Percentiles rank a stretch among this genome's conserved stretches.
Evolutionary conservation across 2,329 filamentous ascomycete genomes (phyloP).

Genomic region (Colletotrichum viniferum): DNA sequence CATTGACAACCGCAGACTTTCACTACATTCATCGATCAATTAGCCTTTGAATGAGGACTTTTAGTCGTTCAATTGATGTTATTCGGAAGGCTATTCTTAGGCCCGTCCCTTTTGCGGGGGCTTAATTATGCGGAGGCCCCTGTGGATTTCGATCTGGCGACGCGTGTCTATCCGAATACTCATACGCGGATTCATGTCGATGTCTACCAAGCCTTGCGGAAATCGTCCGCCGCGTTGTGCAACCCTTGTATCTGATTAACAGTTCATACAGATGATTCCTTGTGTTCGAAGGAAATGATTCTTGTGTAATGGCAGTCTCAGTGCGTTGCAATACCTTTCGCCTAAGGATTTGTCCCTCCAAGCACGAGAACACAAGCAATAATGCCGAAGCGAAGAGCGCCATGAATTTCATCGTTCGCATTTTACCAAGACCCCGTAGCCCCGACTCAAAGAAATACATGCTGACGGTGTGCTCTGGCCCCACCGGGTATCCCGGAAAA

Average conservation of each 20-base stretch:
- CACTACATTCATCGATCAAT: neutral
- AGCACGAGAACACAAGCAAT: neutral
- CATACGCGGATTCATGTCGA: neutral
- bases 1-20: neutral
- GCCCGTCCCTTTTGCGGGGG: neutral
- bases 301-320: neutral
- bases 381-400: neutral
- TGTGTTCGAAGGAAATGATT: neutral
- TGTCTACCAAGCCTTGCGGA: neutral
- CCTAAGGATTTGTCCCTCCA: neutral
- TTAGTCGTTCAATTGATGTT: neutral
- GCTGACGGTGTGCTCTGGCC: neutral
- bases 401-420: neutral
- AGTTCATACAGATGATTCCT: neutral
- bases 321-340: neutral
- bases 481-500: neutral
- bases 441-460: neutral
- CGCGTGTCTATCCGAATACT: neutral
- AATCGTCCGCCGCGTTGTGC: neutral
- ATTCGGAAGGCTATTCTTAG: neutral
- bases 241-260: neutral
- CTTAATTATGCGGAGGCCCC: neutral
- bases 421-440: neutral
- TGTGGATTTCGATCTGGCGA: neutral
- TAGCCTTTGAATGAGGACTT: neutral